Evolutionary conservation across 345 rosid genomes (phyloP), one percentile per base, ranked within the genome.

Genomic region (Mallotus nudiflorus): DNA sequence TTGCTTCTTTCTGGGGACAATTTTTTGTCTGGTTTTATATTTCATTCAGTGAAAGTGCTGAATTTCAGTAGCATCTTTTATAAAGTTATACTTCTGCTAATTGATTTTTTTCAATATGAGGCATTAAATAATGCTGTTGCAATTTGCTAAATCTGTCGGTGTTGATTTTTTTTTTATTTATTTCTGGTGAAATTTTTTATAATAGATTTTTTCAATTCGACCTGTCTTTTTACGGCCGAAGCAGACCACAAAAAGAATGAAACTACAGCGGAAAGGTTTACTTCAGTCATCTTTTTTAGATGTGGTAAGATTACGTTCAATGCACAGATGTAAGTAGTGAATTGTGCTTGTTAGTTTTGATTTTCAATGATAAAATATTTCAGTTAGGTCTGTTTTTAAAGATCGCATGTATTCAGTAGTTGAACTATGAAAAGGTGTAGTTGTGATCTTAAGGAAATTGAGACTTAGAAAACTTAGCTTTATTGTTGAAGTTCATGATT

Each of bases 131-230:
- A 65, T 70, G 53, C 62, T 65, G 51, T 44, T 37, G 37, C 67
- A 52, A 52, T 67, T 56, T 35, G 39, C 63, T 61, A 54, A 56
- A 49, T 67, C 44, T 62, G 44, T 67, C 73, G 25, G 66, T 61
- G 35, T 68, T 73, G 67, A 72, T 65, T 46, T 72, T 37, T 48
- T 45, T 45, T 27, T 62, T 55, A n/a, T 62, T 61, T 40, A 29
- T 76, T 62, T 76, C 24, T 76, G 69, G 74, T 73, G 71, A 73
- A 68, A 52, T 63, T 76, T 64, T 42, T 65, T 44, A 73, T 77
- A 81, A 69, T 89, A 87, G 88, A 82, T 85, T 81, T 83, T 83
- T 79, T 80, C 85, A 80, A 79, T 77, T 81, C 87, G 4, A 80
- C 87, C 77, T 78, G 77, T 78, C 84, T 75, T 85, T 85, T 80